A percentile compares a stretch with the other conserved stretches of the same genome.
Conservation (phyloP, 2,329 filamentous ascomycete genomes). For the Hypoxylon sp. region DNA sequence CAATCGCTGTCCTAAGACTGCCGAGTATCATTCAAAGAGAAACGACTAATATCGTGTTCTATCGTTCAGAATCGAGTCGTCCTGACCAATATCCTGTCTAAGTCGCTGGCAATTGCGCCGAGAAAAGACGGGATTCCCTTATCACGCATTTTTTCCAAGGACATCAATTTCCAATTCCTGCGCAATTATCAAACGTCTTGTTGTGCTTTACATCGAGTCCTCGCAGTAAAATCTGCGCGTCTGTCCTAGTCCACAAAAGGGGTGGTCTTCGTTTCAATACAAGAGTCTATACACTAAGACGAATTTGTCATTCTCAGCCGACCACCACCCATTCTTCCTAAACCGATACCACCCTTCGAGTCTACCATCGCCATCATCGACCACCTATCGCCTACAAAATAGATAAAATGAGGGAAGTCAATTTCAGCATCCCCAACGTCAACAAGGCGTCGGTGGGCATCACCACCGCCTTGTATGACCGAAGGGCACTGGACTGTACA, state of each 20-base stretch:
- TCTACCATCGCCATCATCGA: constrained; percentile 41
- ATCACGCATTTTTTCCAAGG: constrained; percentile 46
- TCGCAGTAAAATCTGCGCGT: constrained; percentile 45
- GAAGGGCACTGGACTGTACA: constrained; percentile 96
- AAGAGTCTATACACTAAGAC: constrained; percentile 44
- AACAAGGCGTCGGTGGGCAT: constrained; percentile 99
- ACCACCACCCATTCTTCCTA: constrained; percentile 15
- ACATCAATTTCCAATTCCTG: constrained; percentile 39
- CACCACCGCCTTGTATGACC: constrained; percentile 97
- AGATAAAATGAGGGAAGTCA: constrained; percentile 95
- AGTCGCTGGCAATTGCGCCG: constrained; percentile 31
- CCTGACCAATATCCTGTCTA: constrained; percentile 12
- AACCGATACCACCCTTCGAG: constrained; percentile 42
- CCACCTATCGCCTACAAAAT: constrained; percentile 22
- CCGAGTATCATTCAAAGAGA: constrained; percentile 26
- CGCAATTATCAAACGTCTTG: constrained; percentile 23
- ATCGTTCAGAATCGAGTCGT: constrained; percentile 30
- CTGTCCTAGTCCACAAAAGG: constrained; percentile 39
- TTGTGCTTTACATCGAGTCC: constrained; percentile 42
- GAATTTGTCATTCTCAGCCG: constrained; percentile 27
- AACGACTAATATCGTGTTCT: constrained; percentile 28
- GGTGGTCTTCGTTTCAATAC: constrained; percentile 39
- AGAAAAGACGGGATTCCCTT: constrained; percentile 39
- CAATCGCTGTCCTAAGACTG: constrained; percentile 32
- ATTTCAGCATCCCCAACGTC: constrained; percentile 99